Base-by-base conservation (phyloP, 2,329 filamentous ascomycete genomes). In the Tothia fuscella region DNA sequence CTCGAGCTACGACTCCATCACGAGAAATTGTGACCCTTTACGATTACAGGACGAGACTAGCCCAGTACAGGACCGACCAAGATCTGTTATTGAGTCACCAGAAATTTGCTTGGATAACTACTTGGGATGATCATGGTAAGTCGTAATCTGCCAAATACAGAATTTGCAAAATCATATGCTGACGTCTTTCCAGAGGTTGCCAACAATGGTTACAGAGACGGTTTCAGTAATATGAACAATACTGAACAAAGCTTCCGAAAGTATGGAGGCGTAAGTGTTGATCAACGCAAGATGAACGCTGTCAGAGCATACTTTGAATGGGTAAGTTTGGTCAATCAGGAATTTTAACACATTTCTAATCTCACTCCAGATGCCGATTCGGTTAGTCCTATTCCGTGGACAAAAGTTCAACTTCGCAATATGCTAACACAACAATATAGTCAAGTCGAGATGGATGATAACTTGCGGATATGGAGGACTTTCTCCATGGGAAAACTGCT, bases 241-340 rank as follows among this genome's bases (percentile, higher is more conserved):
- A 80, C 74, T 7, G 77, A 81, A 51, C 68, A 72, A 6, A 79
- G 74, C 0, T 84, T 82, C 58, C 53, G 74, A 21, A 68, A 74
- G 16, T 22, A 25, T 33, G 62, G 62, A 10, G 61, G 62, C 41
- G 67, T 83, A n/a, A 74, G 69, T 24, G 74, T 82, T n/a, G 79
- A 83, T 49, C 74, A 80, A 54, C 70, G 79, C 48, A 84, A 83
- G 63, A 76, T 81, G 66, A 81, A 83, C 41, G 80, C 78, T 2
- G 78, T 84, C 2, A 67, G 80, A 28, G 78, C 79, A 1, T 79
- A 79, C 50, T 80, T 79, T 46, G 76, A 80, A 46, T 53, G 51
- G 50, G 49, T 48, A 44, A 19, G 31, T 6, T 19, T 10, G 10
- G 10, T 17, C n/a, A 10, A 17, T 14, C 10, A 19, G 14, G 14